Conservation (phyloP, 371 early-diverging fungal genomes). For the Mucor piriformis region DNA sequence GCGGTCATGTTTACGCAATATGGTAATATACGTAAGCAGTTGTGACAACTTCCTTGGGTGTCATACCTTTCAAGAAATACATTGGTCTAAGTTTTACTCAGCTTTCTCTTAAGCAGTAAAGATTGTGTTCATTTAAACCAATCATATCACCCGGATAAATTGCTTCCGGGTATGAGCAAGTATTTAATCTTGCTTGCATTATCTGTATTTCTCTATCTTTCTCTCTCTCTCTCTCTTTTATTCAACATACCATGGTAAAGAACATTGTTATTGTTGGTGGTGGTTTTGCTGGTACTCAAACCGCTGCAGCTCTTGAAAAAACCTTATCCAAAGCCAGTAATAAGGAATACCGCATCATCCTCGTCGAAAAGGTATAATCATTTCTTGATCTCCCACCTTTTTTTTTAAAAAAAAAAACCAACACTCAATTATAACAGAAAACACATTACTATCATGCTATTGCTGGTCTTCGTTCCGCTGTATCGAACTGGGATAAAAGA, state of each 20-base stretch:
- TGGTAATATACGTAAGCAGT: no score
- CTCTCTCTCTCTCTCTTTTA: background rate
- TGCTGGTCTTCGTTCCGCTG: conserved; percentile 31
- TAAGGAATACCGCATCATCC: conserved; percentile 26
- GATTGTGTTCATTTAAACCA: no score
- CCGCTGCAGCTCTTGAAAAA: conserved; percentile 32
- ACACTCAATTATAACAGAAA: conserved; percentile 18
- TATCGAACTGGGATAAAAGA: conserved; percentile 22
- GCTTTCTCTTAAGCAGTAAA: no score
- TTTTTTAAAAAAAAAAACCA: background rate
- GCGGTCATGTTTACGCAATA: no score
- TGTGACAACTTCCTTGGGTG: no score
- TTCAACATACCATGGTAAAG: conserved; percentile 8
- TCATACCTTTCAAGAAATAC: no score
- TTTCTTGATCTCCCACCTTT: background rate
- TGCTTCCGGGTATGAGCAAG: no score
- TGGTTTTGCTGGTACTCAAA: conserved; percentile 37
- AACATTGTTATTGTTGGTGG: conserved; percentile 46
- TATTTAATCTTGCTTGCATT: no score
- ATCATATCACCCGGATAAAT: no score
- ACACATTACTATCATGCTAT: conserved; percentile 39
- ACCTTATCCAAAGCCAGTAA: conserved; percentile 1
- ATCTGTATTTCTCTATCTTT: background rate
- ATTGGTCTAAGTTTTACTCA: no score
- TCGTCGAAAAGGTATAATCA: conserved; percentile 34